Base-by-base conservation (phyloP, 768 basidiomycete species). In the Lactarius psammicola region DNA sequence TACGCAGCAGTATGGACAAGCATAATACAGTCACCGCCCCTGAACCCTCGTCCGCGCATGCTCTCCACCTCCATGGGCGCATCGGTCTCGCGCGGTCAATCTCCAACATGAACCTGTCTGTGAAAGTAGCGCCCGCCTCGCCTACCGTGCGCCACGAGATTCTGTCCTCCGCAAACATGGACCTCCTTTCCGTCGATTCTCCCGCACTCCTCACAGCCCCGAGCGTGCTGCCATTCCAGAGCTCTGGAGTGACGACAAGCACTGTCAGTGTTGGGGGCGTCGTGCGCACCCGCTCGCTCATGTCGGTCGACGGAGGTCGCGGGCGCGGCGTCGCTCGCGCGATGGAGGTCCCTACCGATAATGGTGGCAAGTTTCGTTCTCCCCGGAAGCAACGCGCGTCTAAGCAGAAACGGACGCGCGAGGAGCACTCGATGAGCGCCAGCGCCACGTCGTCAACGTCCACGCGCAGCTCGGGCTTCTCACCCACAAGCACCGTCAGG, bases 241-340 rank as follows among this genome's bases (percentile, higher is more conserved):
- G 59, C 34, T 60, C 67, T 15, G 69, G 69, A n/a, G 34, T 65
- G n/a, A 70, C 67, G 57, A 70, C 69, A n/a, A 68, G 67, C 36
- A 70, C 67, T 17, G 69, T 70, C 13, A 65, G 63, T 42, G 67
- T 44, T 1, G 67, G 69, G 31, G 67, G 67, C 60, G 36, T 70
- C 58, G 66, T 70, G 44, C 67, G 69, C 57, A 58, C 67, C 17
- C 69, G 69, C 67, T 68, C 67, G 28, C 60, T 70, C 28, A 59
- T 63, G 3, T 53, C 60, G 26, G 56, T 54, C 18, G 61, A 68
- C 13, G 54, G 67, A 23, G 60, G 69, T 6, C 67, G 63, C 38
- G 60, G 69, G 11, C 69, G 69, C 17, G 69, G 69, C 5, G 67
- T 70, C 23, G 56, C 69, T 11, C 67, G 60, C 0, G 67, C 67